phyloP scores from a whole-genome alignment of 345 rosid species.

The Pugionium cornutum region DNA sequence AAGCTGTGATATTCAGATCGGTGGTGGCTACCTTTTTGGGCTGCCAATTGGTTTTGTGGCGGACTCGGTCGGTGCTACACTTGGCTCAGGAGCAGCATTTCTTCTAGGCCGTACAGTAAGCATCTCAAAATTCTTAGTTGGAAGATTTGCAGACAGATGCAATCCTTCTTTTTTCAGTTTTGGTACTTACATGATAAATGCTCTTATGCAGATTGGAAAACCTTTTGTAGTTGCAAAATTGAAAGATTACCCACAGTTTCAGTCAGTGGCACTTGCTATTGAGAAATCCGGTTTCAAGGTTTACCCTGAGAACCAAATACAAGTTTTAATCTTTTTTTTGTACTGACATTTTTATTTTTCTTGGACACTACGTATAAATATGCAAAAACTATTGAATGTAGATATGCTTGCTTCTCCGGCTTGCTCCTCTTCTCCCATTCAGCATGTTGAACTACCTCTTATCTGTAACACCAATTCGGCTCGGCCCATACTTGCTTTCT shows the following conservation, averaged over 20 bases:
- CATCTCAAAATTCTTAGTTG: conserved; percentile 18
- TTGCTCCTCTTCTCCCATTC: conserved; percentile 94
- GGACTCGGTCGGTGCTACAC: conserved; percentile 90
- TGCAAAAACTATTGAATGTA: conserved; percentile 35
- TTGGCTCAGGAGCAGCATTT: conserved; percentile 96
- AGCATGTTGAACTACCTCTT: conserved; percentile 93
- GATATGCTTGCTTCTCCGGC: conserved; percentile 94
- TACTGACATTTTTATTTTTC: not conserved
- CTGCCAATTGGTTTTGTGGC: conserved; percentile 89
- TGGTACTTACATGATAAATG: conserved; percentile 15
- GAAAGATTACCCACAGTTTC: conserved; percentile 95
- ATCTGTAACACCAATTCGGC: conserved; percentile 86
- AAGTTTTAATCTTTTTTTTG: not conserved
- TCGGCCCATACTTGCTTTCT: conserved; percentile 83
- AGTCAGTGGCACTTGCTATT: conserved; percentile 81
- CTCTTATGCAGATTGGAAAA: conserved; percentile 65
- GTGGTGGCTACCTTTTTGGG: conserved; percentile 98
- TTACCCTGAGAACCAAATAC: conserved; percentile 18
- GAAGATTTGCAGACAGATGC: not conserved
- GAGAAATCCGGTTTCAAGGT: conserved; percentile 96
- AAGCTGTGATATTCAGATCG: conserved; percentile 63
- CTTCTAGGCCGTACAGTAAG: conserved; percentile 86
- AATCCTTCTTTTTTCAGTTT: not conserved
- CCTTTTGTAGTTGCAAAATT: conserved; percentile 81
- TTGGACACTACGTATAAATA: conserved; percentile 11